Conservation (phyloP, 1,284 basidiomycete species). For the Cystobasidium pallidum region DNA sequence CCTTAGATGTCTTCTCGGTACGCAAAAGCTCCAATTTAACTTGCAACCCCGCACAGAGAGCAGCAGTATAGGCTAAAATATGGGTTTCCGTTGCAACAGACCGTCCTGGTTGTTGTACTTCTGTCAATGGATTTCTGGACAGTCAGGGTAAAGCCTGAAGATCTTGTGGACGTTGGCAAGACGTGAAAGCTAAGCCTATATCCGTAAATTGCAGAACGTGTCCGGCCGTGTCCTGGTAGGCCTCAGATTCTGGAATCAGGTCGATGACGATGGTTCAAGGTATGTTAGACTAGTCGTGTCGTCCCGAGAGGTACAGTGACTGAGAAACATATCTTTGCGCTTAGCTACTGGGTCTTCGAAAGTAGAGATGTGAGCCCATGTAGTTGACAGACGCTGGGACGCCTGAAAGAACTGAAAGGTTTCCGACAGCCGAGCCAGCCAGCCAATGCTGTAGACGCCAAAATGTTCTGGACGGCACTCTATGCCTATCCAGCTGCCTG, state of each 20-base stretch:
- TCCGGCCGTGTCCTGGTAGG: slow-evolving; percentile 87
- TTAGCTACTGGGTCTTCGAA: slow-evolving; percentile 48
- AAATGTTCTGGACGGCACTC: slow-evolving; percentile 81
- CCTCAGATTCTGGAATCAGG: slow-evolving; percentile 94
- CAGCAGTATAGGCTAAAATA: slow-evolving; percentile 75
- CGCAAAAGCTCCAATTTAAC: slow-evolving; percentile 18
- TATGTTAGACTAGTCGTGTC: slow-evolving; percentile 62
- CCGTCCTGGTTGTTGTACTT: slow-evolving; percentile 84
- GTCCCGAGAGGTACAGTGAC: no score
- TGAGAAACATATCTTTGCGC: background rate
- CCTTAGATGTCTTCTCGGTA: slow-evolving; percentile 47
- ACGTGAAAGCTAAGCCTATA: no score
- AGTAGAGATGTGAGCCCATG: slow-evolving; percentile 71
- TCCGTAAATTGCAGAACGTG: slow-evolving; percentile 76
- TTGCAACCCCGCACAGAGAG: background rate
- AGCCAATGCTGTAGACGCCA: slow-evolving; percentile 85
- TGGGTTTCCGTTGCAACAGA: slow-evolving; percentile 80
- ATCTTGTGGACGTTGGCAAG: no score
- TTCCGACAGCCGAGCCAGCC: slow-evolving; percentile 75
- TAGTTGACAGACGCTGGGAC: background rate
- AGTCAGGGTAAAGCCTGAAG: slow-evolving; percentile 68
- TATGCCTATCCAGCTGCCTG: slow-evolving; percentile 75
- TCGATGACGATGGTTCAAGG: slow-evolving; percentile 92
- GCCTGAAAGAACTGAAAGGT: background rate
- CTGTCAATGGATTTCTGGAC: slow-evolving; percentile 97